These are phyloP conservation scores for Thalassiosira mediterranea DNA, from an alignment of 352 stramenopile species.

Conservation along the genomic window DNA sequence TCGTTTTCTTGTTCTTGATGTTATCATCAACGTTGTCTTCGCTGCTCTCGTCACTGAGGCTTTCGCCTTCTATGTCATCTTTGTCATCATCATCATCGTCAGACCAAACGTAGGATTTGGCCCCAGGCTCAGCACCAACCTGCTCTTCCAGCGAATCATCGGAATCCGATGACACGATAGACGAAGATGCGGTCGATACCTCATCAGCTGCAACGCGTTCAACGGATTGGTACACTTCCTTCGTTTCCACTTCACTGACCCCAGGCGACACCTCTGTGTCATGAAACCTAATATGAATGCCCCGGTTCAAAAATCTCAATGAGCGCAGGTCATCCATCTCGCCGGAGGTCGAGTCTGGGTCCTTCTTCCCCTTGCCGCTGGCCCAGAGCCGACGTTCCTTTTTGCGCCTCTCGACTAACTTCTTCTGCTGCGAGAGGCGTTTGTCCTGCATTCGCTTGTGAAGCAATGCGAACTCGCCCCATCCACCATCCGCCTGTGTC, in stretches of 20 bases:
- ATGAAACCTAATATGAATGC: constrained; percentile 72
- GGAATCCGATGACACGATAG: constrained; percentile 19
- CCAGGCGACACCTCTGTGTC: too few species aligned
- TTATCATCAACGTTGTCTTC: constrained; percentile 11
- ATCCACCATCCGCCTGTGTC: constrained; percentile 13
- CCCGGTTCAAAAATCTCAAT: constrained; percentile 62
- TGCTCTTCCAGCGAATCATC: constrained; percentile 16
- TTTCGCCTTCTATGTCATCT: constrained; percentile 10
- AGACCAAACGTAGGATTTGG: constrained; percentile 36
- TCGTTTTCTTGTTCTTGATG: constrained; percentile 8
- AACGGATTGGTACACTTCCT: too few species aligned
- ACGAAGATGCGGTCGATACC: constrained; percentile 9
- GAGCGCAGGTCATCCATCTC: constrained; percentile 23
- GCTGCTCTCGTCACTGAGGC: not conserved
- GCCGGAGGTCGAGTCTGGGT: not conserved
- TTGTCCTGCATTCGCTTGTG: constrained; percentile 36
- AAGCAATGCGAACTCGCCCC: constrained; percentile 25
- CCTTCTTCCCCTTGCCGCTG: constrained; percentile 10
- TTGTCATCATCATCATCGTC: constrained; percentile 43
- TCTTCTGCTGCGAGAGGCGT: constrained; percentile 28
- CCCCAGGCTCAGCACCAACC: not conserved
- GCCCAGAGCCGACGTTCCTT: constrained; percentile 37
- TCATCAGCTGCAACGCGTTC: too few species aligned
- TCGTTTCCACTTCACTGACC: too few species aligned
- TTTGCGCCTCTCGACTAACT: constrained; percentile 38